Evolutionary conservation across 2,329 filamentous ascomycete genomes (phyloP), one percentile per base, ranked within the genome.

Genomic region (Sporothrix humicola): DNA sequence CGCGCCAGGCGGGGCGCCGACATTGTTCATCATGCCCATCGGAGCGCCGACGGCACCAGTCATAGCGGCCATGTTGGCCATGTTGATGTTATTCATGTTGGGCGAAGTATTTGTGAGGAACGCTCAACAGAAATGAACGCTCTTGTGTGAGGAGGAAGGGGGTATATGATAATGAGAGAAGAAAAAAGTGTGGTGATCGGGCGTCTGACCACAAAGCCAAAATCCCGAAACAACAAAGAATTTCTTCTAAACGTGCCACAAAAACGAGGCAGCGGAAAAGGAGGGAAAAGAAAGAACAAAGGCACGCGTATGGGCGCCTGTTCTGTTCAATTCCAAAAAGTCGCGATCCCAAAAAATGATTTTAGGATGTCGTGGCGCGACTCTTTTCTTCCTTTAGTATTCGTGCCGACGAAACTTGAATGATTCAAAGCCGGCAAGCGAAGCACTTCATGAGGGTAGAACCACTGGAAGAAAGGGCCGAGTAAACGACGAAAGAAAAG

Each of bases 31-130:
- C 87, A 91, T 91, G 79, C 87, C 87, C 79, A 90, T 88, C 48
- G 87, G 86, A 72, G 84, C 85, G 77, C 90, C 90, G 75, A 92
- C 89, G 71, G 90, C 89, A 65, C 88, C 90, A 75, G 89, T 90
- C 88, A 91, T 90, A 81, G 87, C 85, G 80, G 87, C 89, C 89
- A 93, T 93, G 80, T 85, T 87, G 79, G 87, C 87, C 90, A 94
- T 92, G 79, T 88, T 86, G 78, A 87, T 84, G 84, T 88, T 91
- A 85, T 88, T 91, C 87, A 89, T 89, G 78, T 80, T 79, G 56
- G 20, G 6, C 31, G 15, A 44, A 31, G 23, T n/a, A 26, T 42
- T 4, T 31, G 52, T 13, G 15, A 6, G 56, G 50, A 54, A 17
- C 20, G 58, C 31, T 31, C n/a, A 31, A 20, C 31, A 31, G 10